Evolutionary conservation across 305 asterid genomes (phyloP).

Genomic region (Coffea humblotiana): DNA sequence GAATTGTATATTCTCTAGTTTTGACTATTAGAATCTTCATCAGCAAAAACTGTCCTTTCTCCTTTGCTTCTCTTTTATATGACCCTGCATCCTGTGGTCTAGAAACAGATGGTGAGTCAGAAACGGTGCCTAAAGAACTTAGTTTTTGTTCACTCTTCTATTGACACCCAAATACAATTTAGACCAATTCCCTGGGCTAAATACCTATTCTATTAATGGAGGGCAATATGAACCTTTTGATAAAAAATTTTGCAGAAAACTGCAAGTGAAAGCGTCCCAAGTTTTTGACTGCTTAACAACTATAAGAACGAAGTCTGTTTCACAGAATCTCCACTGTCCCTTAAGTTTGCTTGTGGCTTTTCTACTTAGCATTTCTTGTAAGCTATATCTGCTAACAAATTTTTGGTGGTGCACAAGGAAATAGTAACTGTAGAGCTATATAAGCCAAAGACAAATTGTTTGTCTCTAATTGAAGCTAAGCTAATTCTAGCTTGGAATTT

Average conservation of each 20-base stretch:
- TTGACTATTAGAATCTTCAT: not conserved
- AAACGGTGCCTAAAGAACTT: not conserved
- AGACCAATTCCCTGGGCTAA: conserved; percentile 6
- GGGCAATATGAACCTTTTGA: not conserved
- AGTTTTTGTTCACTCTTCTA: not conserved
- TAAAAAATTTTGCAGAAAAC: conserved; percentile 10
- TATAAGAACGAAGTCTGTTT: conserved; percentile 10
- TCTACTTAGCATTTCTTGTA: conserved; percentile 24
- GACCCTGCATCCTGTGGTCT: conserved; percentile 1
- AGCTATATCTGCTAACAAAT: conserved; percentile 16
- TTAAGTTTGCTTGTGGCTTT: conserved; percentile 21
- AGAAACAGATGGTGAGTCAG: not conserved
- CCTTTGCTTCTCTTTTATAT: not conserved
- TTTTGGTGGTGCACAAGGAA: conserved; percentile 12
- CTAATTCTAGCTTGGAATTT: conserved; percentile 19
- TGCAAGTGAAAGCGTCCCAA: not conserved
- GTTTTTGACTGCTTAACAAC: conserved; percentile 16
- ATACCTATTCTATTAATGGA: not conserved
- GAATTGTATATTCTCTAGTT: not conserved
- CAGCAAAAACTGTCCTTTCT: not conserved
- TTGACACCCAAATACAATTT: not conserved
- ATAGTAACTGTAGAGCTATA: conserved; percentile 11
- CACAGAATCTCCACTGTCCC: conserved; percentile 1
- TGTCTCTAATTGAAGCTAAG: conserved; percentile 44
- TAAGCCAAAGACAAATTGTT: conserved; percentile 21